Base-by-base conservation (phyloP, 2,329 filamentous ascomycete genomes). In the Fusarium gaditjirri region DNA sequence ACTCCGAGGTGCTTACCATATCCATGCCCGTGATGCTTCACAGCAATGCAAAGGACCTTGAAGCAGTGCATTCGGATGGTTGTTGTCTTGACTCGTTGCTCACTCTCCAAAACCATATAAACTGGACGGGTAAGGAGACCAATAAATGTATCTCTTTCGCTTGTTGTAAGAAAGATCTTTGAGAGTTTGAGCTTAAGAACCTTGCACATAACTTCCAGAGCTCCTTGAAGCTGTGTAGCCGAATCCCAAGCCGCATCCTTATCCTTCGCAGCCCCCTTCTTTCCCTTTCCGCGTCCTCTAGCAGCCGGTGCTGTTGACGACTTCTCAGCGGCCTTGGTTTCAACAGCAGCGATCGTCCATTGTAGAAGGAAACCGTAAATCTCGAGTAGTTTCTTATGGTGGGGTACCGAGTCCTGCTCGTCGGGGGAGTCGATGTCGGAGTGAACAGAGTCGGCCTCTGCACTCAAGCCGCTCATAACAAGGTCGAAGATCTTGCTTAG, bases 11-110 rank as follows among this genome's bases (percentile, higher is more conserved):
- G 64, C 71, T 56, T 86, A 95, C 94, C 95, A 80, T 97, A 98
- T 74, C 93, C 96, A 81, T 99, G 96, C 4, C 96, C 96, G 80
- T 99, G 96, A 79, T 98, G 95, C 84, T 99, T 99, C 67, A 99
- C 91, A 39, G 97, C 95, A 75, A 98, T 94, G 79, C 96, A 99
- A 12, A 99, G 85, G 25, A 98, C 94, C 81, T 97, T 97, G 87
- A 98, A 99, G 63, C 93, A 93, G 83, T 98, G 95, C 94, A 98
- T 98, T 52, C 95, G 91, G 69, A 98, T 95, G 8, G 92, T 86
- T 31, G 91, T 96, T 77, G 89, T 93, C 85, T 98, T 99, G 72
- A 95, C 92, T 68, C 96, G 90, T 79, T 95, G 92, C 81, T 99
- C 96, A 81, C 93, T 98, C 83, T 99, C 96, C 44, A 99, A 86